phyloP scores from a whole-genome alignment of 2,329 filamentous ascomycete genomes.

The Ophiostoma sp. region DNA sequence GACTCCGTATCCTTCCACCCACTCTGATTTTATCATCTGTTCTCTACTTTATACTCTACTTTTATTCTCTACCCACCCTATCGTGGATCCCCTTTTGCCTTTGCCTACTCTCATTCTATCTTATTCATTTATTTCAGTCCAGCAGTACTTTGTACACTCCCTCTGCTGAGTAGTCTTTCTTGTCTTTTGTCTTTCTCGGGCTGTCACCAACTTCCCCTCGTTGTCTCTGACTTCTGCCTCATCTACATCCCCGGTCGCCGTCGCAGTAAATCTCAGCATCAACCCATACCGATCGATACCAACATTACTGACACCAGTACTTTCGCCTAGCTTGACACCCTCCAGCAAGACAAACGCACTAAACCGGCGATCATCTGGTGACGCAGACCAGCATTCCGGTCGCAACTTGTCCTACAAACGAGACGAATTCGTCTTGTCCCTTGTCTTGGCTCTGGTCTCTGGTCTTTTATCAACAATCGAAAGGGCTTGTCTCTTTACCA shows the following conservation, averaged over 20 bases:
- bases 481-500: not conserved
- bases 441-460: not conserved
- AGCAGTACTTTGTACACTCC: constrained; percentile 3
- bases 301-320: not conserved
- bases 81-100: constrained; percentile 11
- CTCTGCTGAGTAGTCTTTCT: not conserved
- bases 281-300: not conserved
- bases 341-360: constrained; percentile 11
- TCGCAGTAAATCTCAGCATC: not conserved
- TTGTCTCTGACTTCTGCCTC: not conserved
- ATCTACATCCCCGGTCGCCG: not conserved
- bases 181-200: not conserved
- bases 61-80: not conserved
- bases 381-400: constrained; percentile 18
- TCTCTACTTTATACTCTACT: not conserved
- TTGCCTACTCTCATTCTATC: not conserved
- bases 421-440: not conserved
- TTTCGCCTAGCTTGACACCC: not conserved
- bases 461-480: not conserved
- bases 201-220: constrained; percentile 3
- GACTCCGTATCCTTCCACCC: not conserved
- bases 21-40: not conserved
- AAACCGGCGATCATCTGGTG: constrained; percentile 15
- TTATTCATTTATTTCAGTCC: not conserved
- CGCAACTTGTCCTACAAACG: constrained; percentile 15